Percentiles rank a stretch among this genome's conserved stretches.
Evolutionary conservation across 2,329 filamentous ascomycete genomes (phyloP).

Genomic region (Epichloe bromicola): DNA sequence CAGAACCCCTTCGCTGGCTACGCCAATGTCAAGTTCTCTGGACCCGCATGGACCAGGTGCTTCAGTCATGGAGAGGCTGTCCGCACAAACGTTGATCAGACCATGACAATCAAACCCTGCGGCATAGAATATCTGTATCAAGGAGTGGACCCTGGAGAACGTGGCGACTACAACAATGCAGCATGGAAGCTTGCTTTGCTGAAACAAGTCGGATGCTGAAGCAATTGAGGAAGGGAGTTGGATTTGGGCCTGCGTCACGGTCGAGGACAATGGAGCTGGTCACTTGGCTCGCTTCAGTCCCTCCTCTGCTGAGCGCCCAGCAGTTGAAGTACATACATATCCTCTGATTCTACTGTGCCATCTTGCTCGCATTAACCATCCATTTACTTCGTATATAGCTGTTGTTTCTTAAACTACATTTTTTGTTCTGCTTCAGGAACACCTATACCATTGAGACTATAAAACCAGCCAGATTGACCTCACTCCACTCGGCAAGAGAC

Average conservation of each 20-base stretch:
- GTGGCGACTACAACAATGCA: constrained; percentile 28
- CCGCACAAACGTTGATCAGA: constrained; percentile 44
- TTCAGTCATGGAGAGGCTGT: constrained; percentile 54
- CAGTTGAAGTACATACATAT: too few relatives aligned
- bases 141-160: constrained; percentile 29
- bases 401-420: background rate
- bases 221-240: too few relatives aligned
- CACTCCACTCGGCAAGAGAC: too few relatives aligned
- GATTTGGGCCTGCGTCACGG: too few relatives aligned
- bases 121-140: constrained; percentile 54
- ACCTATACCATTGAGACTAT: too few relatives aligned
- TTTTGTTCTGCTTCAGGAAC: background rate
- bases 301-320: too few relatives aligned
- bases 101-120: constrained; percentile 48
- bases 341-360: too few relatives aligned
- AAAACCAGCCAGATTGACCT: too few relatives aligned
- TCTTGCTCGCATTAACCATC: background rate
- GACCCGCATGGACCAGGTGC: constrained; percentile 48
- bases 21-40: constrained; percentile 37
- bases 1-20: constrained; percentile 49
- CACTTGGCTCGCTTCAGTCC: too few relatives aligned
- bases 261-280: too few relatives aligned
- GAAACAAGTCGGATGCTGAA: background rate
- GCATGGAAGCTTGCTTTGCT: background rate
- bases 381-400: background rate